Percentiles rank a stretch among this genome's conserved stretches.
Evolutionary conservation across 495 filamentous ascomycete genomes (phyloP).

Genomic region (Sphaerosporella brunnea): DNA sequence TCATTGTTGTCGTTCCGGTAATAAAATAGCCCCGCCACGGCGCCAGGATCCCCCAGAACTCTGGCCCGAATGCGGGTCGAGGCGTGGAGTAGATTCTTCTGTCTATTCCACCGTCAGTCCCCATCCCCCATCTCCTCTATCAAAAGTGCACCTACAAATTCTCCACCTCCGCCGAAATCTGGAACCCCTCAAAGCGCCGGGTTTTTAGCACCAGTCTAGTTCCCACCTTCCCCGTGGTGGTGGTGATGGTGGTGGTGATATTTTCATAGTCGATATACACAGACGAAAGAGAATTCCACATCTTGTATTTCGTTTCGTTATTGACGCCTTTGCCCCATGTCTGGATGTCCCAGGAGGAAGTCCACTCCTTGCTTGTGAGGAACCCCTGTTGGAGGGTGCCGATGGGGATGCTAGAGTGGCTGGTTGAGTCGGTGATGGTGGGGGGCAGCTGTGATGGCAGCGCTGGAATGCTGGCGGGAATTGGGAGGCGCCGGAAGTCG

Average conservation of each 20-base stretch:
- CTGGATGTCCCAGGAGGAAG: constrained; percentile 11
- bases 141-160: constrained; percentile 8
- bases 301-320: constrained; percentile 8
- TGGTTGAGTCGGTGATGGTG: too few relatives aligned
- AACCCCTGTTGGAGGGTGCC: constrained; percentile 15
- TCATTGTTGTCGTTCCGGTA: constrained; percentile 46
- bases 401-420: background rate
- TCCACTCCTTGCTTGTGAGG: constrained; percentile 11
- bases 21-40: constrained; percentile 56
- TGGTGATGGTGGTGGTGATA: background rate
- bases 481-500: constrained; percentile 15
- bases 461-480: background rate
- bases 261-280: constrained; percentile 14
- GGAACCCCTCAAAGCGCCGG: constrained; percentile 13
- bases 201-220: constrained; percentile 19
- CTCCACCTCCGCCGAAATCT: constrained; percentile 16
- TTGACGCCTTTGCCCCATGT: constrained; percentile 15
- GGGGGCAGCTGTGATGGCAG: constrained; percentile 10
- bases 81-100: constrained; percentile 20
- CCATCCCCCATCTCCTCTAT: background rate
- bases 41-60: constrained; percentile 37
- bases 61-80: constrained; percentile 39
- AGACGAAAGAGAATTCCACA: constrained; percentile 21
- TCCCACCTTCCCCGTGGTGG: too few relatives aligned
- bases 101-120: constrained; percentile 1